phyloP scores from a whole-genome alignment of 2,329 filamentous ascomycete species.

The Ceratocystis huliohia region DNA sequence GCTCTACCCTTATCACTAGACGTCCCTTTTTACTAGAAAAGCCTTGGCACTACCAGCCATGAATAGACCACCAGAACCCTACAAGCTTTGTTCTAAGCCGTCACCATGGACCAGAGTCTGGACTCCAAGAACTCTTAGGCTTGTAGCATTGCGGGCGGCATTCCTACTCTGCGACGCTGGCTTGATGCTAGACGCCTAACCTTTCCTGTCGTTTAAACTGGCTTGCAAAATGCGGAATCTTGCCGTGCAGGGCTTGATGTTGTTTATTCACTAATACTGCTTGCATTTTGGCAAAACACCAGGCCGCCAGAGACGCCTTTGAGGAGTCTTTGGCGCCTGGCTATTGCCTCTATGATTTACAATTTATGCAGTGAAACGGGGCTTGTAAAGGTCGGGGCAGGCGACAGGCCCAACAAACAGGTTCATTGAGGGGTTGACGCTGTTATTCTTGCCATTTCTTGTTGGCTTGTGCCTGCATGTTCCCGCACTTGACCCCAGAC shows the following conservation, averaged over 20 bases:
- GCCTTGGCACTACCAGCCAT: too few relatives aligned
- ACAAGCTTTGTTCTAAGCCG: too few relatives aligned
- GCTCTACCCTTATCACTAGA: too few relatives aligned
- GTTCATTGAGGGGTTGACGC: neutral
- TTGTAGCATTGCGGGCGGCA: neutral
- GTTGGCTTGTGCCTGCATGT: neutral
- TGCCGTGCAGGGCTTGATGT: neutral
- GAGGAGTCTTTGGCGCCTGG: neutral
- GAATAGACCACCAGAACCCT: too few relatives aligned
- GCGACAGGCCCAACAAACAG: neutral
- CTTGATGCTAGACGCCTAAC: neutral
- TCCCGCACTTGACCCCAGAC: neutral
- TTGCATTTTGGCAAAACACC: neutral
- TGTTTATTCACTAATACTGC: neutral
- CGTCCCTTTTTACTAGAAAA: too few relatives aligned
- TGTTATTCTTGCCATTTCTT: neutral
- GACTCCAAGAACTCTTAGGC: too few relatives aligned
- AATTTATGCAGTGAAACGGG: neutral
- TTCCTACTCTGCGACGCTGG: neutral
- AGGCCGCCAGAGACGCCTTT: neutral
- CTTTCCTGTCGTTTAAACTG: neutral
- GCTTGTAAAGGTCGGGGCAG: neutral
- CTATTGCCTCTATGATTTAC: neutral
- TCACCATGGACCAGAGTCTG: too few relatives aligned
- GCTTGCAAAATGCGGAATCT: neutral